A percentile compares a stretch with the other conserved stretches of the same genome.
Evolutionary conservation across 1,139 yeast genomes (phyloP).

Genomic region (Debaryomyces coudertii): DNA sequence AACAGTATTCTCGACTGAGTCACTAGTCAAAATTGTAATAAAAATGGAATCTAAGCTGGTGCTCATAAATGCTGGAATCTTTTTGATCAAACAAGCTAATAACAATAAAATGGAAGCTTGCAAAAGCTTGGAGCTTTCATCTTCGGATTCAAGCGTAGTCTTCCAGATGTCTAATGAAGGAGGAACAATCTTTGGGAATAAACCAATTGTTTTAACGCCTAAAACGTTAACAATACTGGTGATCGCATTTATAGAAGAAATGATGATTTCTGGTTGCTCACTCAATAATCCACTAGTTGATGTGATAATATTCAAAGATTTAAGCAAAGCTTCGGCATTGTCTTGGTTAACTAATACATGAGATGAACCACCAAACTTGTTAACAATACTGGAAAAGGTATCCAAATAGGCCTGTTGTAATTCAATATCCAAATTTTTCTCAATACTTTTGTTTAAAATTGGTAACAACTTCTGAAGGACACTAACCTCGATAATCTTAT

Average conservation of each 20-base stretch:
- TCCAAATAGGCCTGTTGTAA: conserved; percentile 73
- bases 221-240: conserved; percentile 69
- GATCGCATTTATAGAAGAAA: conserved; percentile 75
- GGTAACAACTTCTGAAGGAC: conserved; percentile 51
- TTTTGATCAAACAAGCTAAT: conserved; percentile 73
- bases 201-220: conserved; percentile 87
- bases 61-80: conserved; percentile 84
- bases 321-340: conserved; percentile 51
- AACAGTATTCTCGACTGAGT: conserved; percentile 57
- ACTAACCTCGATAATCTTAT: conserved; percentile 44
- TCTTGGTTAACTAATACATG: conserved; percentile 33
- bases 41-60: conserved; percentile 68
- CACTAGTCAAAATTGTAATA: conserved; percentile 58
- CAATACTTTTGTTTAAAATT: conserved; percentile 49
- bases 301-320: conserved; percentile 55
- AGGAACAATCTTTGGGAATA: conserved; percentile 81
- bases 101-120: conserved; percentile 73
- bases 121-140: conserved; percentile 37
- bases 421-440: conserved; percentile 43
- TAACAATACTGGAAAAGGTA: conserved; percentile 62
- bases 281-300: conserved; percentile 56
- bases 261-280: conserved; percentile 61
- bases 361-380: conserved; percentile 58
- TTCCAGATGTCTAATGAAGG: conserved; percentile 67
- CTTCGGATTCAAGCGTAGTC: conserved; percentile 28